phyloP scores from a whole-genome alignment of 192 early-diverging fungal species.

The Irineochytrium annulatum region DNA sequence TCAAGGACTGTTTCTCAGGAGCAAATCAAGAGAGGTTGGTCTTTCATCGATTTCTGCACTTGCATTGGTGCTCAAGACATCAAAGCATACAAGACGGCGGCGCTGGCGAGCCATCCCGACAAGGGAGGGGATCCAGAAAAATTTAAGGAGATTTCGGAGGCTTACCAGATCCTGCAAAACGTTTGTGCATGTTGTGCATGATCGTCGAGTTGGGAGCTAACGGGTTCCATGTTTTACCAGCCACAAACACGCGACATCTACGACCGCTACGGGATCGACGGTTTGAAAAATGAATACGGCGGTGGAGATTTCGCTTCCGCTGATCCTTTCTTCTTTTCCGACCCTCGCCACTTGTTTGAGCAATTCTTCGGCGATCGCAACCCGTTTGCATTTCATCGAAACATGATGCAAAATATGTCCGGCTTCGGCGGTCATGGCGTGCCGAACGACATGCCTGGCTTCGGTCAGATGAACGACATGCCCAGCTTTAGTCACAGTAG shows the following conservation, averaged over 20 bases:
- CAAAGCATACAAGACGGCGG: conserved; percentile 15
- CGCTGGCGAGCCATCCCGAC: conserved; percentile 17
- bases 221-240: conserved; percentile 3
- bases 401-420: too few species aligned
- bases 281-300: neutral
- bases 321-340: conserved; percentile 9
- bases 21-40: conserved; percentile 24
- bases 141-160: conserved; percentile 20
- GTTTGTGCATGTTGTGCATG: conserved; percentile 1
- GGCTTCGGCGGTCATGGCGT: neutral
- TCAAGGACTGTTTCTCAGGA: too few species aligned
- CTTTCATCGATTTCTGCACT: neutral
- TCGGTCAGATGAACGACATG: neutral
- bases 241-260: conserved; percentile 9
- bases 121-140: conserved; percentile 17
- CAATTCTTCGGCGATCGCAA: conserved; percentile 15
- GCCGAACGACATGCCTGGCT: conserved; percentile 2
- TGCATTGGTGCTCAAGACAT: neutral
- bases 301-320: neutral
- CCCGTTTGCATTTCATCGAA: conserved; percentile 10
- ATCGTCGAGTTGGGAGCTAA: neutral
- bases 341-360: conserved; percentile 18
- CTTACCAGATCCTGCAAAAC: conserved; percentile 24
- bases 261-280: conserved; percentile 17
- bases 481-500: neutral